These are phyloP conservation scores for Hirsutella thompsonii DNA, from an alignment of 2,329 filamentous ascomycete genomes.

Conservation along the genomic window DNA sequence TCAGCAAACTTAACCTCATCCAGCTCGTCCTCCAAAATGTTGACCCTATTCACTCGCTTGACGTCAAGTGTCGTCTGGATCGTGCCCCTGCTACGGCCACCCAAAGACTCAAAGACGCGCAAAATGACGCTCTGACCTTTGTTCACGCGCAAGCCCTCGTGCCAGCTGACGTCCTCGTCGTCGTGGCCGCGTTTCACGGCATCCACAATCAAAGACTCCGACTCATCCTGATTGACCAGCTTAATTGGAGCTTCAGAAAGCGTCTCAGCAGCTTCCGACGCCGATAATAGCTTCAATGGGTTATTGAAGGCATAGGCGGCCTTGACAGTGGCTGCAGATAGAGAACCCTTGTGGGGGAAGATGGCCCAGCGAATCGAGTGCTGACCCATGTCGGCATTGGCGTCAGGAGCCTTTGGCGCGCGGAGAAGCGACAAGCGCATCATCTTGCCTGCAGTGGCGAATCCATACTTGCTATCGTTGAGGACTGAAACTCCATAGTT, in stretches of 20 bases:
- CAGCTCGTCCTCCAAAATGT: constrained; percentile 77
- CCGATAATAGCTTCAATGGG: constrained; percentile 39
- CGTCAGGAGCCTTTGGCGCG: constrained; percentile 84
- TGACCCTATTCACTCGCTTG: constrained; percentile 68
- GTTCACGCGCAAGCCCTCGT: constrained; percentile 47
- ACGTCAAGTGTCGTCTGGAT: constrained; percentile 59
- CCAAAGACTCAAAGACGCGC: constrained; percentile 78
- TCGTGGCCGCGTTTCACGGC: constrained; percentile 89
- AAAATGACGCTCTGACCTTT: constrained; percentile 70
- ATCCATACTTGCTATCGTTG: constrained; percentile 94
- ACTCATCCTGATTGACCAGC: constrained; percentile 43
- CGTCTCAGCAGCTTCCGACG: constrained; percentile 12
- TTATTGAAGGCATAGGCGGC: constrained; percentile 88
- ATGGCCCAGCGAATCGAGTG: constrained; percentile 87
- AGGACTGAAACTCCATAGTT: constrained; percentile 85
- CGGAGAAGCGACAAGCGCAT: constrained; percentile 84
- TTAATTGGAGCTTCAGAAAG: constrained; percentile 39
- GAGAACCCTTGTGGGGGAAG: constrained; percentile 63
- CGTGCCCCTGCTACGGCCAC: constrained; percentile 62
- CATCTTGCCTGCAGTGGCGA: constrained; percentile 74
- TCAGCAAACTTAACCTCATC: constrained; percentile 44
- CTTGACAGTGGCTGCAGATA: constrained; percentile 63
- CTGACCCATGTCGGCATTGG: constrained; percentile 83
- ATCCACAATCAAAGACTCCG: constrained; percentile 63
- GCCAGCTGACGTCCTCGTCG: constrained; percentile 57